phyloP scores from a whole-genome alignment of 2,329 filamentous ascomycete genomes.

The Penicillium sp. region DNA sequence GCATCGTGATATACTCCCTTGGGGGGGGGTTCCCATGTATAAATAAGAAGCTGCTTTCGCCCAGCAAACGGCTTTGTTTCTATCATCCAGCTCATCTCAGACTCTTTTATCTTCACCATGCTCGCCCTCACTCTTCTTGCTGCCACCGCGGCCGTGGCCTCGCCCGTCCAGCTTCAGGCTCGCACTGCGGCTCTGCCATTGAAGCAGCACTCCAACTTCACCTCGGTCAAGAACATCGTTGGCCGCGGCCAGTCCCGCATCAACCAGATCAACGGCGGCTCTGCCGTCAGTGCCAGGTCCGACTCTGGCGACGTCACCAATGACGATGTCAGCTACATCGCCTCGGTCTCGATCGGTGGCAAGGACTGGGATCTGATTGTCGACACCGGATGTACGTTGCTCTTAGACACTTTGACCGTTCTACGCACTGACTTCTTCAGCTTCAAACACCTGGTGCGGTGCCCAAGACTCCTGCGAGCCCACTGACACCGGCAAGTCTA shows the following conservation, averaged over 20 bases:
- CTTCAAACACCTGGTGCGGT: constrained; percentile 11
- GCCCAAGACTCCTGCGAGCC: constrained; percentile 5
- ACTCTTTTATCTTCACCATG: background rate
- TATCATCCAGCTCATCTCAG: constrained; percentile 1
- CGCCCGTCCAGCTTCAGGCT: background rate
- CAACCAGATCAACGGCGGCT: background rate
- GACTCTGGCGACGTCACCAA: constrained; percentile 8
- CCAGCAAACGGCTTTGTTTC: background rate
- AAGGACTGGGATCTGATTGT: constrained; percentile 3
- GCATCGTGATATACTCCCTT: background rate
- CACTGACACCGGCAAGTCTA: constrained; percentile 1
- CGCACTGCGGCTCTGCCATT: constrained; percentile 4
- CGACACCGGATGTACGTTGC: constrained; percentile 7
- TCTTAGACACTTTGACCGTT: background rate
- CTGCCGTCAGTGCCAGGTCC: background rate
- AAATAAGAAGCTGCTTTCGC: background rate
- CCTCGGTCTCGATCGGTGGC: constrained; percentile 1
- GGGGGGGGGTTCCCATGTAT: background rate
- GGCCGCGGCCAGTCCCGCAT: constrained; percentile 2
- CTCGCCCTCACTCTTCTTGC: constrained; percentile 5
- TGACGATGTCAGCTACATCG: constrained; percentile 8
- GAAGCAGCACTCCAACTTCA: constrained; percentile 2
- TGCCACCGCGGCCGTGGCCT: constrained; percentile 2
- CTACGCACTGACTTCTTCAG: background rate
- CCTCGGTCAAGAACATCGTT: constrained; percentile 5